Conservation (phyloP, 2,329 filamentous ascomycete species). For the Arachnomyces sp. region DNA sequence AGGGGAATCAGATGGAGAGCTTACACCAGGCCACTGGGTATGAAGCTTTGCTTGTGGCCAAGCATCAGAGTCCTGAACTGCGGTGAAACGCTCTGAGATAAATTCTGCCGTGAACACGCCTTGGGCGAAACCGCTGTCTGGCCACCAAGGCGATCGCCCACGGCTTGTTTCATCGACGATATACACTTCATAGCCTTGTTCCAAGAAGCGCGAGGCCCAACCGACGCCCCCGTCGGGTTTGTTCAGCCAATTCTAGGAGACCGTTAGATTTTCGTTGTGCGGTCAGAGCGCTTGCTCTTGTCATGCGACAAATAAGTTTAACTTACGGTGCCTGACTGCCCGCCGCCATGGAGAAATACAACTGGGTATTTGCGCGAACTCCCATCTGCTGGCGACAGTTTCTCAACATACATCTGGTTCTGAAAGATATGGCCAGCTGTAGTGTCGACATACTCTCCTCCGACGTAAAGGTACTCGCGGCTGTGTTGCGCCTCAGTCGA, state of each 20-base stretch:
- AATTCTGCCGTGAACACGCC: slow-evolving; percentile 15
- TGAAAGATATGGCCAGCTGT: slow-evolving; percentile 16
- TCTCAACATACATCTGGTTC: slow-evolving; percentile 30
- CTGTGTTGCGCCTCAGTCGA: not conserved
- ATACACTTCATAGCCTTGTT: slow-evolving; percentile 40
- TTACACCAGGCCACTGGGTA: slow-evolving; percentile 32
- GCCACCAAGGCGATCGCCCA: slow-evolving; percentile 6
- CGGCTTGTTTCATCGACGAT: slow-evolving; percentile 15
- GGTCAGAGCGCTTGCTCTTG: not conserved
- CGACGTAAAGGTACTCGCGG: slow-evolving; percentile 21
- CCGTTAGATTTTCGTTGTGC: not conserved
- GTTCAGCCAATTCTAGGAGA: slow-evolving; percentile 35
- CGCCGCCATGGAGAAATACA: slow-evolving; percentile 24
- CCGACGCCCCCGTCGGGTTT: slow-evolving; percentile 41
- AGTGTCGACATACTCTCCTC: slow-evolving; percentile 19
- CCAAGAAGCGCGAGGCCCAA: slow-evolving; percentile 42
- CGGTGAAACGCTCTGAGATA: slow-evolving; percentile 24
- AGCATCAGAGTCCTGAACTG: slow-evolving; percentile 25
- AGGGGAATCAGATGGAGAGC: too few species aligned
- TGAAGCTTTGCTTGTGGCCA: slow-evolving; percentile 38
- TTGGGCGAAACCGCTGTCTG: slow-evolving; percentile 6
- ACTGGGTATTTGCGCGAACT: slow-evolving; percentile 20
- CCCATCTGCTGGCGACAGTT: slow-evolving; percentile 18
- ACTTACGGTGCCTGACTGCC: slow-evolving; percentile 25
- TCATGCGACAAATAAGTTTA: not conserved